Evolutionary conservation across 2,329 filamentous ascomycete species (phyloP), one percentile per base, ranked within the genome.

Genomic region (Aspergillus vadensis): DNA sequence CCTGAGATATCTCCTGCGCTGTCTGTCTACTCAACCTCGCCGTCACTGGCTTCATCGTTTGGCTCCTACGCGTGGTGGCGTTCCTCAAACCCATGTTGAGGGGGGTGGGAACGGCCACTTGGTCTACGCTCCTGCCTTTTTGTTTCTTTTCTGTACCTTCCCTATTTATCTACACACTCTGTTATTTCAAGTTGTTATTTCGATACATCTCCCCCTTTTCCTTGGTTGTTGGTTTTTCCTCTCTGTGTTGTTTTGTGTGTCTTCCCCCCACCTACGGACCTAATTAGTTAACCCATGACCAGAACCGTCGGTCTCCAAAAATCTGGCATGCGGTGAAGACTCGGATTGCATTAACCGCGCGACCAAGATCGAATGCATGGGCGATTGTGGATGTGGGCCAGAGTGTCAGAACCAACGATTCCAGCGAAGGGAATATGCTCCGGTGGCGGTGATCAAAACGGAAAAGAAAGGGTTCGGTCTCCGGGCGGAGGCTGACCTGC

Each of bases 331-430:
- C 76, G 94, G 91, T 66, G 93, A 97, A 70, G 92, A 97, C 77
- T 96, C 93, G 15, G 94, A 98, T 77, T 99, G 95, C 79, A 99
- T 99, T 82, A 99, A 99, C 77, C 91, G 95, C 71, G 91, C 92
- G 60, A 98, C 94, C 60, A 98, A 97, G 77, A 97, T 98, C 86
- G 95, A 99, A 80, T 99, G 95, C 75, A 85, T 91, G 38, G 87
- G 87, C 63, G 90, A 93, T 67, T 95, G 93, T 77, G 91, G 92
- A 72, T 99, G 95, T 76, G 93, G 93, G 57, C 81, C 86, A 39
- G 87, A 86, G 52, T 99, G 95, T 76, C 91, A 96, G 75, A 99
- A 99, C 73, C 92, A 97, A 77, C 89, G 95, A 62, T 98, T 99
- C 71, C 91, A 96, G 77, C 89, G 87, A 68, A 93, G 89, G 77